Evolutionary conservation across 495 filamentous ascomycete genomes (phyloP), one percentile per base, ranked within the genome.

Genomic region (Trichoderma erinaceum): DNA sequence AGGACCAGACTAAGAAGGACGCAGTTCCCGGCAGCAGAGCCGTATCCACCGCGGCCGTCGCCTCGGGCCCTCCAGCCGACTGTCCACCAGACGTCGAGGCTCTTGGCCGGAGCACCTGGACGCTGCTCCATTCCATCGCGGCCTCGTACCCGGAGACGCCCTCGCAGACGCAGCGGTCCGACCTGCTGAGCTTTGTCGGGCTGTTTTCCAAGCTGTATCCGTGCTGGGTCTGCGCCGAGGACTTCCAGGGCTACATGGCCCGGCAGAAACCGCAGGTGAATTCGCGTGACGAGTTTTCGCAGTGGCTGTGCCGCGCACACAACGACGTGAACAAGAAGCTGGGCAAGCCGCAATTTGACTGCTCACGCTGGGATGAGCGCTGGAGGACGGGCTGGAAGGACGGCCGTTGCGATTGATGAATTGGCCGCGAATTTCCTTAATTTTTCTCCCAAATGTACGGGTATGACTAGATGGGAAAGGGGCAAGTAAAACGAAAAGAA

Each of bases 271-370:
- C 92, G 67, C 78, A 84, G 73, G 80, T 94, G 41, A 83, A 83
- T 12, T 86, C 85, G 67, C 78, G 90, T 56, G 83, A 85, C 43
- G 90, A 90, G 73, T 92, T 99, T 73, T 95, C 93, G 52, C 83
- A 82, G 71, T 99, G 96, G 96, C 88, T 98, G 83, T 99, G 95
- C 74, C 90, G 94, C 77, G 95, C 95, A 72, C 95, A 99, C 83
- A 99, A 99, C 81, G 93, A 92, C 71, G 95, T 99, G 27, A 99
- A 99, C 84, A 81, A 84, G 64, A 97, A 97, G 80, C 75, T 98
- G 70, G 95, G 95, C 69, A 98, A 98, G 83, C 81, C 86, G 72
- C 83, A 83, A 73, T 99, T 99, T 83, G 92, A 99, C 84, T 98
- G 95, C 79, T 80, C 79, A 27, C 87, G 85, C 74, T 97, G 94